Evolutionary conservation across 352 stramenopile genomes (phyloP).

Genomic region (Pythium utonaiense): DNA sequence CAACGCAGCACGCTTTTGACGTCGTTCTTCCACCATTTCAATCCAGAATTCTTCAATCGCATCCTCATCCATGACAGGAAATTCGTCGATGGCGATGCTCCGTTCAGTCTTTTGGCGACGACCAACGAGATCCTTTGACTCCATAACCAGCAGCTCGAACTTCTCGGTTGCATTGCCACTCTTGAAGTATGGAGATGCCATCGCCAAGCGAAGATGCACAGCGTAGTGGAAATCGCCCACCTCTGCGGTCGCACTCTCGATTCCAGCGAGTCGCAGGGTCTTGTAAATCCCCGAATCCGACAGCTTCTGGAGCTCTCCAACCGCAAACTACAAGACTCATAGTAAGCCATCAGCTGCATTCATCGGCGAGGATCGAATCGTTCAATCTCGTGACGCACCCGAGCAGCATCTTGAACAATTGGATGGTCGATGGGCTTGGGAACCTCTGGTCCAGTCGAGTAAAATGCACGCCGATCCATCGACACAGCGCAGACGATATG

Average conservation of each 20-base stretch:
- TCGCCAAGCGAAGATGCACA: constrained; percentile 58
- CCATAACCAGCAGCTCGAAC: constrained; percentile 78
- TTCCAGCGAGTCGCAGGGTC: constrained; percentile 46
- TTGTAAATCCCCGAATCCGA: constrained; percentile 74
- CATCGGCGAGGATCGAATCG: too few species aligned
- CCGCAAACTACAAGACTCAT: constrained; percentile 43
- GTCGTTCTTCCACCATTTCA: constrained; percentile 53
- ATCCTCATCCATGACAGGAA: constrained; percentile 80
- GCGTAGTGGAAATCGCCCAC: constrained; percentile 80
- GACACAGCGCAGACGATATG: constrained; percentile 13
- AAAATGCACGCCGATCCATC: constrained; percentile 6
- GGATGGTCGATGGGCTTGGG: constrained; percentile 32
- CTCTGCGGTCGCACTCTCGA: constrained; percentile 54
- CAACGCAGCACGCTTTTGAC: constrained; percentile 32
- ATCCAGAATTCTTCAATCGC: constrained; percentile 80
- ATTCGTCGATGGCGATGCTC: constrained; percentile 81
- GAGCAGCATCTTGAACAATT: constrained; percentile 39
- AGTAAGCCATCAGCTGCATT: too few species aligned
- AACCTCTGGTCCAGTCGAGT: constrained; percentile 15
- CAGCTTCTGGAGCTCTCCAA: constrained; percentile 50
- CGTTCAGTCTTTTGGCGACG: constrained; percentile 10
- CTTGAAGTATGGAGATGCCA: constrained; percentile 71
- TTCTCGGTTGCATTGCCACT: constrained; percentile 48
- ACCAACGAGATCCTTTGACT: constrained; percentile 37
- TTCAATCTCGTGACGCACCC: constrained; percentile 29